Base-by-base conservation (phyloP, 1,139 yeast genomes). In the Yamadazyma conglobata region DNA sequence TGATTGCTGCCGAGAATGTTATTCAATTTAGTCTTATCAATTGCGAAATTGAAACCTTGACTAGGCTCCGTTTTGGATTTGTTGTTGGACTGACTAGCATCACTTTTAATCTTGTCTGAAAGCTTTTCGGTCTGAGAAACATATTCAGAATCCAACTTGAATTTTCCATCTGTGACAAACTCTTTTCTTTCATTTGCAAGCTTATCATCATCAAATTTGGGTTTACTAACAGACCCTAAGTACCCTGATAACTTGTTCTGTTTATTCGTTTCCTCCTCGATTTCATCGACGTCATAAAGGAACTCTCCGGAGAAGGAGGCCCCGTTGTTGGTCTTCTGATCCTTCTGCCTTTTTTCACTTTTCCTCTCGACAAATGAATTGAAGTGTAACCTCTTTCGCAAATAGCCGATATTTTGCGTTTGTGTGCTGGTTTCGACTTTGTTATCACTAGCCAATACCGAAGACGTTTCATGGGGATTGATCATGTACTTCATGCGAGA, bases 341-440 rank as follows among this genome's bases (percentile, higher is more conserved):
- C 25, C 43, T 28, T 33, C 10, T 30, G 48, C 50, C 51, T 43
- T 22, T 35, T 28, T 19, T 33, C 34, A 19, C 28, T 29, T 27
- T 37, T 42, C 28, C 44, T 46, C 31, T 39, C 44, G 10, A 32
- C 21, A 6, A 39, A 38, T 10, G 37, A 42, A 20, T 38, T 48
- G 34, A 54, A 55, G 25, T 52, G 49, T 31, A 61, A 49, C 13
- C 50, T 44, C 18, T 48, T 49, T 20, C 54, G 47, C 30, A 67
- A 50, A 27, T 50, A 60, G 20, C 52, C 50, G 15, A 44, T 23
- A 40, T 61, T 58, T 35, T 58, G 65, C 2, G 73, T 68, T 40
- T 68, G 74, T 3, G 74, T 68, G 3, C 67, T 39, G 1, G 68
- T 59, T 37, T 68, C 73, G 5, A 66, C 70, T 27, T 47, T 50